These are phyloP conservation scores for Pelargonium nanum DNA, from an alignment of 345 rosid species.

Conservation along the genomic window DNA sequence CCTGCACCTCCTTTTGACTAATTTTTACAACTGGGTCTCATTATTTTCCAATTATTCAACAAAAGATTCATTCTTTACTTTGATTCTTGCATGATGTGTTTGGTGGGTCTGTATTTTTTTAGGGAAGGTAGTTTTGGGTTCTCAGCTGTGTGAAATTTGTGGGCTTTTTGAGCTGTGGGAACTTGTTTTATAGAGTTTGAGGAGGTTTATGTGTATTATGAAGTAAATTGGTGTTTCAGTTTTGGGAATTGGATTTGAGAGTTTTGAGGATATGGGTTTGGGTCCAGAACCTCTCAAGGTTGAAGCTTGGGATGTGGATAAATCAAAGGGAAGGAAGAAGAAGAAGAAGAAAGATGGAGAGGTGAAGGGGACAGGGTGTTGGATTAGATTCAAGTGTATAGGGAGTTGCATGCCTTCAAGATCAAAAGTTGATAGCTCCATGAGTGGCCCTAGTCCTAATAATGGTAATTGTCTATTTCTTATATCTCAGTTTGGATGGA, in stretches of 20 bases:
- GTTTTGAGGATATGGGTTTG: constrained; percentile 25
- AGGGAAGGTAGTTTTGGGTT: background rate
- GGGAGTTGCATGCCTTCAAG: constrained; percentile 62
- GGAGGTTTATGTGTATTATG: background rate
- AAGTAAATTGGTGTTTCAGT: background rate
- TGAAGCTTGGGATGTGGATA: constrained; percentile 22
- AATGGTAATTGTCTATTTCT: constrained; percentile 24
- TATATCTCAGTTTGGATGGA: background rate
- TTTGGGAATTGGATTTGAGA: constrained; percentile 3
- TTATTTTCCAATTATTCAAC: constrained; percentile 8
- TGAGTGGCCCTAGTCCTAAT: constrained; percentile 37
- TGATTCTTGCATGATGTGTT: constrained; percentile 1
- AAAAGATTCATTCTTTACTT: constrained; percentile 1
- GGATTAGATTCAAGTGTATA: constrained; percentile 44
- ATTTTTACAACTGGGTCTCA: constrained; percentile 24
- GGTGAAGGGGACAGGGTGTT: constrained; percentile 47
- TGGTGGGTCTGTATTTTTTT: constrained; percentile 8
- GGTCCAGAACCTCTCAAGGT: constrained; percentile 26
- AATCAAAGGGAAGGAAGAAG: constrained; percentile 15
- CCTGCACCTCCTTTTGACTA: constrained; percentile 38
- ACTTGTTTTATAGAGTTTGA: background rate
- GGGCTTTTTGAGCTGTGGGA: background rate
- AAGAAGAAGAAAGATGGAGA: constrained; percentile 37
- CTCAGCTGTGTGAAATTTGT: background rate
- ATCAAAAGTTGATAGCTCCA: constrained; percentile 73